These are phyloP conservation scores for Capsicum chinense DNA, from an alignment of 257 asterid genomes.

Conservation along the genomic window DNA sequence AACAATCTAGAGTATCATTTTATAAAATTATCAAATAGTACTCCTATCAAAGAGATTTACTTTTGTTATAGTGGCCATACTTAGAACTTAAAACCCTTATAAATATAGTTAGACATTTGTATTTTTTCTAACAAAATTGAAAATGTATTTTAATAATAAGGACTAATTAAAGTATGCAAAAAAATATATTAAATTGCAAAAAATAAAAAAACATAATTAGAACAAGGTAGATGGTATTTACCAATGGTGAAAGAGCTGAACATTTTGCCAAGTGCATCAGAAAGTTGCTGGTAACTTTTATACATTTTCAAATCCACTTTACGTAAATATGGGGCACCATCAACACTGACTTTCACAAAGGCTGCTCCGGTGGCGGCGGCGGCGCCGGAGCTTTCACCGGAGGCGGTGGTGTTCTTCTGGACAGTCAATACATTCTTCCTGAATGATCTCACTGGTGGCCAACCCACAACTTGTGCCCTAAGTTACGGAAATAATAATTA, in stretches of 20 bases:
- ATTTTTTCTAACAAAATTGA: too few species aligned
- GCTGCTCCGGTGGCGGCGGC: slow-evolving; percentile 40
- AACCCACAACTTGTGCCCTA: slow-evolving; percentile 70
- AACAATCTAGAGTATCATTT: too few species aligned
- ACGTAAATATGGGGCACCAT: slow-evolving; percentile 63
- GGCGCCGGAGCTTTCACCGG: slow-evolving; percentile 38
- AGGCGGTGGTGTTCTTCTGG: slow-evolving; percentile 36
- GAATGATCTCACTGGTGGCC: slow-evolving; percentile 75
- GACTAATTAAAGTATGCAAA: too few species aligned
- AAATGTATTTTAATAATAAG: too few species aligned
- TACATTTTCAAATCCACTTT: slow-evolving; percentile 61
- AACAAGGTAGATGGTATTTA: slow-evolving; percentile 22
- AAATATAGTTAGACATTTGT: too few species aligned
- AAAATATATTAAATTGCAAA: too few species aligned
- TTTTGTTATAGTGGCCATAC: too few species aligned
- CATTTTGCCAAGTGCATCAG: slow-evolving; percentile 58
- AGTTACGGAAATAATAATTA: not conserved
- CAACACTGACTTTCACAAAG: slow-evolving; percentile 59
- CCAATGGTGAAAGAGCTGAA: slow-evolving; percentile 62
- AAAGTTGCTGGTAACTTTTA: slow-evolving; percentile 54
- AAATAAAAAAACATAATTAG: too few species aligned
- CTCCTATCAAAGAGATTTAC: too few species aligned
- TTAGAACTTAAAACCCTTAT: too few species aligned
- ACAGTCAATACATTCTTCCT: slow-evolving; percentile 53
- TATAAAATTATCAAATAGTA: too few species aligned